Conservation (phyloP, 2,329 filamentous ascomycete species). For the Penicillium sp. region DNA sequence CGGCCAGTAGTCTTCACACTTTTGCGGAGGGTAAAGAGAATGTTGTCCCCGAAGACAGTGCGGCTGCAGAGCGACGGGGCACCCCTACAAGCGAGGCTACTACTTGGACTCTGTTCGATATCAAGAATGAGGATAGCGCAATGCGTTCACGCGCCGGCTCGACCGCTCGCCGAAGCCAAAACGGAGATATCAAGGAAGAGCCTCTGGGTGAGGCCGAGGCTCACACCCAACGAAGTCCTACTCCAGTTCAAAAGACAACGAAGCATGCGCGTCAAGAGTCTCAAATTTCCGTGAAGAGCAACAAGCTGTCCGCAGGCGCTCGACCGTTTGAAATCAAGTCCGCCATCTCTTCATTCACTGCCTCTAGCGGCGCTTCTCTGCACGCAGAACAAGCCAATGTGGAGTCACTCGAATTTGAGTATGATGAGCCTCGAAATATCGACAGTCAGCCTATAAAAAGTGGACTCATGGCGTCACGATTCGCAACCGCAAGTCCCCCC, state of each 20-base stretch:
- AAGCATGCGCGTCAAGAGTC: constrained; percentile 17
- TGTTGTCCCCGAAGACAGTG: constrained; percentile 36
- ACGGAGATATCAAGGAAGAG: constrained; percentile 8
- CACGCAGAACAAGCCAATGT: constrained; percentile 5
- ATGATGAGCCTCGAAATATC: background rate
- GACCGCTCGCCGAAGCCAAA: constrained; percentile 29
- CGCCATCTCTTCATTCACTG: constrained; percentile 26
- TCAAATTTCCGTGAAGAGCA: constrained; percentile 34
- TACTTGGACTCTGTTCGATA: constrained; percentile 58
- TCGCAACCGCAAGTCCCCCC: constrained; percentile 28
- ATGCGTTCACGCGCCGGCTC: constrained; percentile 49
- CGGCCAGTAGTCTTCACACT: constrained; percentile 20
- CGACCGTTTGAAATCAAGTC: constrained; percentile 57
- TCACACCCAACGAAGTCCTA: constrained; percentile 1
- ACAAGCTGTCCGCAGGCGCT: constrained; percentile 64
- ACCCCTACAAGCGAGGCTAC: constrained; percentile 35
- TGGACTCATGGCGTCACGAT: constrained; percentile 22
- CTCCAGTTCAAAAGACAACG: constrained; percentile 4
- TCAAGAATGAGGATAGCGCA: constrained; percentile 43
- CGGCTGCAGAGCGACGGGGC: constrained; percentile 21
- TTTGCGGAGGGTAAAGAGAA: constrained; percentile 35
- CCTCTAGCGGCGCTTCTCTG: constrained; percentile 13
- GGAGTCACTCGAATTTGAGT: background rate
- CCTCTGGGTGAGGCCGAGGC: constrained; percentile 10
- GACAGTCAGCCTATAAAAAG: constrained; percentile 15